These are phyloP conservation scores for Pythium chondricola DNA, from an alignment of 352 stramenopile species.

Conservation along the genomic window DNA sequence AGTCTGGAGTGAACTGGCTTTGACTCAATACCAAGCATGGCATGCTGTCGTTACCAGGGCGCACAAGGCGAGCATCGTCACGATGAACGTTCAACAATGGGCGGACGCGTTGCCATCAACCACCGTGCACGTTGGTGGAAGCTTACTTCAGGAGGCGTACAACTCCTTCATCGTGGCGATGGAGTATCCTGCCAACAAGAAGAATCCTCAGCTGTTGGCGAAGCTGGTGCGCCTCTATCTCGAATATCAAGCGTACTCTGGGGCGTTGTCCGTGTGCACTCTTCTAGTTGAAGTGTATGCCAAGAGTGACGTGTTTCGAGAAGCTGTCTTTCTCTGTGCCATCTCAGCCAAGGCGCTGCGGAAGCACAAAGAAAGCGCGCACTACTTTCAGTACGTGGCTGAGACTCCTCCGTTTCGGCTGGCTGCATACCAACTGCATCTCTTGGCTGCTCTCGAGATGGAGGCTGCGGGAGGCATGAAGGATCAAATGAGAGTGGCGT, in stretches of 20 bases:
- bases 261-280: slow-evolving; percentile 60
- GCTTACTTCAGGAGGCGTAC: slow-evolving; percentile 41
- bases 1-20: slow-evolving; percentile 54
- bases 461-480: slow-evolving; percentile 34
- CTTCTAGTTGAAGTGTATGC: slow-evolving; percentile 58
- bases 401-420: slow-evolving; percentile 50
- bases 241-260: slow-evolving; percentile 51
- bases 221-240: slow-evolving; percentile 60
- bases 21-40: slow-evolving; percentile 58
- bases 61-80: slow-evolving; percentile 30
- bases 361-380: slow-evolving; percentile 53
- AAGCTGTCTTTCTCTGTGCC: slow-evolving; percentile 64
- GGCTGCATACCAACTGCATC: slow-evolving; percentile 41
- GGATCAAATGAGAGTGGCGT: slow-evolving; percentile 37
- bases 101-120: neutral
- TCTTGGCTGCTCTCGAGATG: slow-evolving; percentile 52
- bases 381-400: slow-evolving; percentile 68
- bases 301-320: slow-evolving; percentile 25
- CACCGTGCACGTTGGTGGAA: neutral
- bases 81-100: neutral
- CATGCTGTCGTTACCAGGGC: slow-evolving; percentile 30
- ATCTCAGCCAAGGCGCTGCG: slow-evolving; percentile 43
- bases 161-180: slow-evolving; percentile 76
- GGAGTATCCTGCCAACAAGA: slow-evolving; percentile 68
- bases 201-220: slow-evolving; percentile 43